phyloP scores from a whole-genome alignment of 371 early-diverging fungal genomes.

The Syncephalastrum racemosum region DNA sequence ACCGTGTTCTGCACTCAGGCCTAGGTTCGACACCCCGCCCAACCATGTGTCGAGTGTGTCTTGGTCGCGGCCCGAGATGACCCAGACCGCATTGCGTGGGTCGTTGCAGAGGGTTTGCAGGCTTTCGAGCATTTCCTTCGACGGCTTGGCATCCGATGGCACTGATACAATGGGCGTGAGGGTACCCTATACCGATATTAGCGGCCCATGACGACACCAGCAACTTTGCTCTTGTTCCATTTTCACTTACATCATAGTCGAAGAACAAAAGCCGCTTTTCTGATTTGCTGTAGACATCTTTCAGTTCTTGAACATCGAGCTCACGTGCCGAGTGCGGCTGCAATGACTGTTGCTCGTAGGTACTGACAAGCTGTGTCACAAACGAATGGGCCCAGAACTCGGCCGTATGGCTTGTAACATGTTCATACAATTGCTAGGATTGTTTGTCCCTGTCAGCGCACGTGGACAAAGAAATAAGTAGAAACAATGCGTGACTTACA shows the following conservation, averaged over 20 bases:
- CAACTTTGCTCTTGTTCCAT: not conserved
- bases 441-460: too few relatives aligned
- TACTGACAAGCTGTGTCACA: slow-evolving; percentile 56
- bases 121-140: slow-evolving; percentile 59
- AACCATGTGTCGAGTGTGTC: slow-evolving; percentile 85
- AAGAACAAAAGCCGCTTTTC: slow-evolving; percentile 75
- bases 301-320: slow-evolving; percentile 47
- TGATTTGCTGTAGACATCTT: slow-evolving; percentile 48
- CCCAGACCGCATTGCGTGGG: slow-evolving; percentile 84
- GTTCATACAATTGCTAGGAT: slow-evolving; percentile 71
- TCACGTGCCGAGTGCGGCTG: slow-evolving; percentile 64
- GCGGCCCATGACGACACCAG: slow-evolving; percentile 9
- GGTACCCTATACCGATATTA: slow-evolving; percentile 65
- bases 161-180: slow-evolving; percentile 71
- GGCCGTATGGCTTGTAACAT: slow-evolving; percentile 89
- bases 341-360: slow-evolving; percentile 33
- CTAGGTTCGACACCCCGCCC: slow-evolving; percentile 65
- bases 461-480: slow-evolving; percentile 1
- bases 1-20: slow-evolving; percentile 94
- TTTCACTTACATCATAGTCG: slow-evolving; percentile 80
- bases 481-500: slow-evolving; percentile 10
- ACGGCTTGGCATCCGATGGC: slow-evolving; percentile 70
- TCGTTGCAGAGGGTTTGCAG: slow-evolving; percentile 64
- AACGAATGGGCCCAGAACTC: slow-evolving; percentile 89
- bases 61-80: slow-evolving; percentile 91